Evolutionary conservation across 148 eudicot species (phyloP), one percentile per base, ranked within the genome.

Genomic region (Arctostaphylos glauca): DNA sequence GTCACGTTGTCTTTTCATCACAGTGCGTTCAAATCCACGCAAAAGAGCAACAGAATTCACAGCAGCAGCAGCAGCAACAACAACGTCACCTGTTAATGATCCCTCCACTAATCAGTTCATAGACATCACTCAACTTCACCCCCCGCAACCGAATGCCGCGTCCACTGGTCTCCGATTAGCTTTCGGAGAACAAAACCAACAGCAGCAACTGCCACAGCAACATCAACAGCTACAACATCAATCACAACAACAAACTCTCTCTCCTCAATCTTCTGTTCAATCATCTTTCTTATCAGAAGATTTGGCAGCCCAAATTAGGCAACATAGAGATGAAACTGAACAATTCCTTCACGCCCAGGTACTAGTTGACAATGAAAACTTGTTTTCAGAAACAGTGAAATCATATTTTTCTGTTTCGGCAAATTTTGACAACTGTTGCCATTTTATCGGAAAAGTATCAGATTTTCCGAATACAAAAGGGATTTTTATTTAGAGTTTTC

Each of bases 141-240:
- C 80, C 77, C 80, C 80, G 78, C 81, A 60, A 60, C 43, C 72
- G 0, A 79, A 76, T 76, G 56, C 88, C 71, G 21, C 91, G n/a
- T 91, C 93, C 19, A 91, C 91, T 7, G 97, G 94, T 19, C 92
- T 93, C 48, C 81, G 87, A 46, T 86, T 92, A 79, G 88, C 97
- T 5, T 92, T 88, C 59, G 90, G 89, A 5, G 93, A 93, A 3
- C 92, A 91, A 80, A 87, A 91, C 2, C 93, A 91, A 79, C 88
- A 81, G 21, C 89, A 84, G 3, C 89, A 84, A 62, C 14, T 52
- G 53, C 60, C 9, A 52, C 60, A 52, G 18, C 91, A 77, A 2
- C 89, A 81, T 3, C 88, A 81, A 0, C 86, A 77, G 6, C 88
- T 81, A 31, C 83, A 76, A 41, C 90, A 84, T 5, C 64, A 59